Evolutionary conservation across 2,329 filamentous ascomycete genomes (phyloP).

Genomic region (Aspergillus phoenicis): DNA sequence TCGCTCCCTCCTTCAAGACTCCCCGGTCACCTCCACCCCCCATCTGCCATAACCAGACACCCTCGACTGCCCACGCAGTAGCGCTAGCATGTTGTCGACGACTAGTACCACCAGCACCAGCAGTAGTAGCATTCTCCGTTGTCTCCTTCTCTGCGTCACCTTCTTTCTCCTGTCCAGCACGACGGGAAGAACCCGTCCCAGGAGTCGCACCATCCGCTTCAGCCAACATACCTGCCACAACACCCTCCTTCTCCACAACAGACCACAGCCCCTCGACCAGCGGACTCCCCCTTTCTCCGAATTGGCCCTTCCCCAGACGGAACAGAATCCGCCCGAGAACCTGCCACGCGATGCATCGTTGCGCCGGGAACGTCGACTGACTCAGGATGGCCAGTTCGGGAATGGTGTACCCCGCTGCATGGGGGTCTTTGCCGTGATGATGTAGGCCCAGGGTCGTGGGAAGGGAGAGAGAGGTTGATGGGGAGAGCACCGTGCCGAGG

Average conservation of each 20-base stretch:
- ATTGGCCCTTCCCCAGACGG: constrained; percentile 74
- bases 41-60: constrained; percentile 82
- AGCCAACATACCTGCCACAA: constrained; percentile 74
- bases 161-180: constrained; percentile 43
- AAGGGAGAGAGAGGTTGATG: constrained; percentile 71
- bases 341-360: constrained; percentile 89
- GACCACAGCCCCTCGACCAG: constrained; percentile 82
- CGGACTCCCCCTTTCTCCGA: constrained; percentile 62
- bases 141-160: not conserved
- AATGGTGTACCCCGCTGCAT: constrained; percentile 92
- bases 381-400: constrained; percentile 80
- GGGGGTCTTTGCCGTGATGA: constrained; percentile 89
- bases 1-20: constrained; percentile 38
- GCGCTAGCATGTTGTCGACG: constrained; percentile 71
- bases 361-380: constrained; percentile 78
- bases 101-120: constrained; percentile 16
- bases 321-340: constrained; percentile 84
- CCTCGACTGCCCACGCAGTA: constrained; percentile 82
- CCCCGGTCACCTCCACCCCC: constrained; percentile 58
- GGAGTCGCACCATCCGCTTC: constrained; percentile 65
- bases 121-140: not conserved
- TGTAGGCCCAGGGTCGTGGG: constrained; percentile 81
- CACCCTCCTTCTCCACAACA: constrained; percentile 72
- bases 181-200: not conserved
- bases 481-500: constrained; percentile 75